phyloP scores from a whole-genome alignment of 805 yeast species.

The Hanseniaspora lindneri region DNA sequence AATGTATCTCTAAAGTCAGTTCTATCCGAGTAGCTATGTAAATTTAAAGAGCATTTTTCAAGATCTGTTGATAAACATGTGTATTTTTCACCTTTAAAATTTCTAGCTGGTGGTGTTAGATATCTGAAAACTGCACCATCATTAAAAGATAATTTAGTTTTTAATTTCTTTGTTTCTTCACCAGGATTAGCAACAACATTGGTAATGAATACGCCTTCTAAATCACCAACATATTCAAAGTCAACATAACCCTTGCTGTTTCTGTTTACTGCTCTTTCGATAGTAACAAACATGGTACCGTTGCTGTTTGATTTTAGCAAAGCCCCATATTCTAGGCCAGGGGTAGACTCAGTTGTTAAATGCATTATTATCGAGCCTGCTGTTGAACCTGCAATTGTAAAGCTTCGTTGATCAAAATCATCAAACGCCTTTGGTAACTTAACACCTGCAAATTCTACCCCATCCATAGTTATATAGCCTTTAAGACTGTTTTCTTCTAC shows the following conservation, averaged over 20 bases:
- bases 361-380: constrained; percentile 69
- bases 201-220: constrained; percentile 74
- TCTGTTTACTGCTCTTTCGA: constrained; percentile 64
- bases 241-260: constrained; percentile 68
- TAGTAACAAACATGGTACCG: constrained; percentile 72
- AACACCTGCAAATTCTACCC: constrained; percentile 62
- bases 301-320: constrained; percentile 79
- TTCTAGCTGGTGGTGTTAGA: constrained; percentile 55
- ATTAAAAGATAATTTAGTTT: constrained; percentile 67
- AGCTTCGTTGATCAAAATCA: constrained; percentile 53
- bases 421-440: constrained; percentile 56
- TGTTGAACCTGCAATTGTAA: constrained; percentile 66
- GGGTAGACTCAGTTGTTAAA: constrained; percentile 50
- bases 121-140: constrained; percentile 85
- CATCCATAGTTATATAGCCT: constrained; percentile 72
- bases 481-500: constrained; percentile 42
- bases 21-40: constrained; percentile 87
- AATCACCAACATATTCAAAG: constrained; percentile 67
- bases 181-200: constrained; percentile 51
- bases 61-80: constrained; percentile 41
- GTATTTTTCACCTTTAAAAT: constrained; percentile 47
- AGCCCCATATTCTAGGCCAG: constrained; percentile 56
- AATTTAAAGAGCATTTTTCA: constrained; percentile 61
- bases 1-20: constrained; percentile 70
- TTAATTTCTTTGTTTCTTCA: constrained; percentile 45